These are phyloP conservation scores for Fusarium sp. DNA, from an alignment of 2,329 filamentous ascomycete genomes.

Conservation along the genomic window DNA sequence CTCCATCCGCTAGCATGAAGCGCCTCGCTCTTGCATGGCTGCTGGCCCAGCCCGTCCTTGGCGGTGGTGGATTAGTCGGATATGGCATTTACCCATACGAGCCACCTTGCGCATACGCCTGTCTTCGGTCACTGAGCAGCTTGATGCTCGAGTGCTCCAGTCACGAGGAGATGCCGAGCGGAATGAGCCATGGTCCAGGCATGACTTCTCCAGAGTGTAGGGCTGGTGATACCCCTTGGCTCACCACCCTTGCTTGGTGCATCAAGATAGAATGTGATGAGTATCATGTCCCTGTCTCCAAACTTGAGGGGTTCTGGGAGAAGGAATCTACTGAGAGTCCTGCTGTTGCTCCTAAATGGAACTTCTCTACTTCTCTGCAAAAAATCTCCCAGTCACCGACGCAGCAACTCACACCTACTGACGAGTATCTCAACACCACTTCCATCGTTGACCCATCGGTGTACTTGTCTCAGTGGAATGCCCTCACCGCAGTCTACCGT, in stretches of 20 bases:
- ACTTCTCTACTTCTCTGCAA: neutral
- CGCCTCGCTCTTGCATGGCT: neutral
- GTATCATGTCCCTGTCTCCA: neutral
- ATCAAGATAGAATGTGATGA: neutral
- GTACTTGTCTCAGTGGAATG: neutral
- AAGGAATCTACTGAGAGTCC: neutral
- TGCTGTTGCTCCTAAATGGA: neutral
- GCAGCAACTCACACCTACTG: neutral
- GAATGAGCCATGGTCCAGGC: neutral
- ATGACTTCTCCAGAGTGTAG: constrained; percentile 9
- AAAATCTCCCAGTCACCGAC: neutral
- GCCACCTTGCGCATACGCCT: constrained; percentile 11
- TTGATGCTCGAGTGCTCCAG: constrained; percentile 18
- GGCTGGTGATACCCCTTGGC: constrained; percentile 1
- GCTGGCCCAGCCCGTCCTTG: neutral
- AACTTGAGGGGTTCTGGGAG: constrained; percentile 13
- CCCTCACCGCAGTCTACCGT: neutral
- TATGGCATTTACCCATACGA: constrained; percentile 14
- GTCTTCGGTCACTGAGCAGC: neutral
- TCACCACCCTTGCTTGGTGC: constrained; percentile 17
- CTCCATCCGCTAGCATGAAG: neutral
- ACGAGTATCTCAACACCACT: neutral
- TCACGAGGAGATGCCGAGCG: neutral
- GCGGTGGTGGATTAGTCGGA: neutral
- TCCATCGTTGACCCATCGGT: neutral